Percentiles rank a stretch among this genome's conserved stretches.
These are phyloP conservation scores for Amanita subjunquillea DNA, from an alignment of 768 basidiomycete species.

Conservation along the genomic window DNA sequence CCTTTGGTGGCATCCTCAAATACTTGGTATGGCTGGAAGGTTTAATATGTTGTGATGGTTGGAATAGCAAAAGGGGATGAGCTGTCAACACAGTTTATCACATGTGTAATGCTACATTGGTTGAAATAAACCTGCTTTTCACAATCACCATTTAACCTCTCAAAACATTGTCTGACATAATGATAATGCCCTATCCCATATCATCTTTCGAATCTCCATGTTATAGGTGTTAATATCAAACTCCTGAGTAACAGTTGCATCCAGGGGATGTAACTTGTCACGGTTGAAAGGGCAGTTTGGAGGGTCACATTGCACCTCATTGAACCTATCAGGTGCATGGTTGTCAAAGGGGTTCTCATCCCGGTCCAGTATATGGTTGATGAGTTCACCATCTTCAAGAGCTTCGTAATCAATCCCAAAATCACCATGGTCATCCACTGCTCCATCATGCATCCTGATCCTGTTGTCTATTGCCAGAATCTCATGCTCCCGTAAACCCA, in stretches of 20 bases:
- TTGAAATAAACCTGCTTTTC: no score
- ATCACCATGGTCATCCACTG: constrained; percentile 2
- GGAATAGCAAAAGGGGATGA: no score
- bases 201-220: background rate
- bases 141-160: no score
- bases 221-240: background rate
- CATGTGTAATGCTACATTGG: no score
- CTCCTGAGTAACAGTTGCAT: background rate
- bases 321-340: background rate
- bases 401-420: constrained; percentile 9
- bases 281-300: background rate
- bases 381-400: background rate
- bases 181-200: background rate
- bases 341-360: background rate
- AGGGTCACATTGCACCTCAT: background rate
- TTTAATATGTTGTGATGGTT: no score
- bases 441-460: constrained; percentile 6
- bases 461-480: background rate
- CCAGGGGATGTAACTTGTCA: background rate
- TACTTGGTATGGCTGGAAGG: no score
- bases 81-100: no score
- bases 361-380: background rate
- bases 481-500: constrained; percentile 9
- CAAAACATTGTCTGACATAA: background rate
- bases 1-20: no score